Percentiles rank a stretch among this genome's conserved stretches.
Evolutionary conservation across 2,329 filamentous ascomycete genomes (phyloP).

Genomic region (Alternaria postmessia): DNA sequence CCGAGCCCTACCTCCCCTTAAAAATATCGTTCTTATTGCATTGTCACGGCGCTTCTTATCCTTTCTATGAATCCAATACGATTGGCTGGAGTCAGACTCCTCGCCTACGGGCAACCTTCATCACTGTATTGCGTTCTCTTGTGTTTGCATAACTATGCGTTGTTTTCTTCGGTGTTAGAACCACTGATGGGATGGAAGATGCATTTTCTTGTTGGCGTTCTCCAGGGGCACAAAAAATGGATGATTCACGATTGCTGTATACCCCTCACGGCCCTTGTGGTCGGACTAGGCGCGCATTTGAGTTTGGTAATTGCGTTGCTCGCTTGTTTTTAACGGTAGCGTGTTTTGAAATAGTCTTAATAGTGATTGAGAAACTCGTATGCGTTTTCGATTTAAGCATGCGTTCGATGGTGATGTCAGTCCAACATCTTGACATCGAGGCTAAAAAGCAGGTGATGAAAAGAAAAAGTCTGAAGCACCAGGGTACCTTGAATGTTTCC

Average conservation of each 20-base stretch:
- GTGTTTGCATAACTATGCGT: slow-evolving; percentile 7
- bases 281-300: not conserved
- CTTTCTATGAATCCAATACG: not conserved
- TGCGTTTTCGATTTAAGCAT: not conserved
- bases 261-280: slow-evolving; percentile 6
- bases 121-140: not conserved
- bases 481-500: not conserved
- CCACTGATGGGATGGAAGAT: not conserved
- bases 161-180: not conserved
- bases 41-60: slow-evolving; percentile 6
- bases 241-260: slow-evolving; percentile 9
- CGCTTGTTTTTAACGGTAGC: not conserved
- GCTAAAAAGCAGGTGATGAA: not conserved
- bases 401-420: not conserved
- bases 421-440: not conserved
- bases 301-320: not conserved
- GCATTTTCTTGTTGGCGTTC: slow-evolving; percentile 9
- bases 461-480: not conserved
- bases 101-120: not conserved
- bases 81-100: not conserved
- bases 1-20: slow-evolving; percentile 20
- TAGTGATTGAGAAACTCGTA: not conserved
- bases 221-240: slow-evolving; percentile 1
- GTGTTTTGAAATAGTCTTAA: slow-evolving; percentile 2
- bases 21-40: slow-evolving; percentile 6